Base-by-base conservation (phyloP, 495 filamentous ascomycete species). In the Choiromyces venosus region DNA sequence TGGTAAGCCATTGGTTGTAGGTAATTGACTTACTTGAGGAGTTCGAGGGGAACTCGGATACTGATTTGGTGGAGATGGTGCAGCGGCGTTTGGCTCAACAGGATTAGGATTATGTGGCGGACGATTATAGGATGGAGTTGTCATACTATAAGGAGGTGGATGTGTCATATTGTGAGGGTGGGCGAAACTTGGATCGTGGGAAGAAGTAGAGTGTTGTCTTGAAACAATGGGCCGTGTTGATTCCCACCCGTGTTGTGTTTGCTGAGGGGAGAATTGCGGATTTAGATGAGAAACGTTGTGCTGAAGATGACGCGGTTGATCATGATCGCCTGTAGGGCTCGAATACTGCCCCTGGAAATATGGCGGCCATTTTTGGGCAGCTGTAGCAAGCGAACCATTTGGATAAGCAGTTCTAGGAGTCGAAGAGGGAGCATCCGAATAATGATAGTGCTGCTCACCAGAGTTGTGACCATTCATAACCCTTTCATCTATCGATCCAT, bases 1-100 rank as follows among this genome's bases (percentile, higher is more conserved):
- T 4, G 67, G 42, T 71, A 75, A 36, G 33, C 67, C 65, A 72
- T 67, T 73, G 68, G 71, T n/a, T 68, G 70, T 19, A 25, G 73
- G 67, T 12, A 79, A 69, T 56, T 80, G 78, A 39, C 37, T 66
- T 64, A 78, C 68, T 42, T 74, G 78, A 37, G 79, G 78, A 16
- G 79, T 80, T 66, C 79, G 74, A 42, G 79, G 79, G 36, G 79
- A 80, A 68, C 67, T 75, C 7, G 78, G 79, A 61, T 80, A 80
- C 52, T 71, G 79, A 64, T 77, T 80, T 39, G 79, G 79, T n/a
- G 79, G 79, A 40, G 79, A 80, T 40, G 79, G 79, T 12, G 52
- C 52, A 35, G 79, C 78, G 29, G 79, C 78, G 69, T 73, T 80
- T 38, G 79, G 79, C 61, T 80, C 79, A 46, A 80, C 67, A 29